Evolutionary conservation across 768 basidiomycete species (phyloP).

Genomic region (Sporobolomyces roseus): DNA sequence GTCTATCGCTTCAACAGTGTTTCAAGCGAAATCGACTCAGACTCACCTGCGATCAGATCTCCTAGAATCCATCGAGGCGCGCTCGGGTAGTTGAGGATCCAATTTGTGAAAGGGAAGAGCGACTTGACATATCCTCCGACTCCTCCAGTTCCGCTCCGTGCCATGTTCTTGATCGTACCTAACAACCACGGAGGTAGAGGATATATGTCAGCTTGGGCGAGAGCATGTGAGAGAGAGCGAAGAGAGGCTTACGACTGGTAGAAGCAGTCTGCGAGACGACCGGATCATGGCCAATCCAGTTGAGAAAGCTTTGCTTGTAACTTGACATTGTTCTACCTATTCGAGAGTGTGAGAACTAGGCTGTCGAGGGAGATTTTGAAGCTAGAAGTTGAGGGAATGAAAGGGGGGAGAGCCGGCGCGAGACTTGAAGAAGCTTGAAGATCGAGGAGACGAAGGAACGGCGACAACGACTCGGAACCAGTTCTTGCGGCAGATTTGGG

Average conservation of each 20-base stretch:
- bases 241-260: conserved; percentile 7
- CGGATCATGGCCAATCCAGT: conserved; percentile 33
- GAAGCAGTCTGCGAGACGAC: conserved; percentile 19
- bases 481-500: too few relatives aligned
- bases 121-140: conserved; percentile 1
- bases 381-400: too few relatives aligned
- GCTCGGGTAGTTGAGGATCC: conserved; percentile 38
- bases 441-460: too few relatives aligned
- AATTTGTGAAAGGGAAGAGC: conserved; percentile 32
- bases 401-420: too few relatives aligned
- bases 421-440: too few relatives aligned
- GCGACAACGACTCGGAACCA: too few relatives aligned
- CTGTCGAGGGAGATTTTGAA: too few relatives aligned
- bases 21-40: too few relatives aligned
- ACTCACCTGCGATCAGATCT: conserved; percentile 45
- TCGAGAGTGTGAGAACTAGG: too few relatives aligned
- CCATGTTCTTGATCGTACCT: conserved; percentile 9
- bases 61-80: conserved; percentile 39
- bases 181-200: neutral
- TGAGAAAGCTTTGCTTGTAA: conserved; percentile 1
- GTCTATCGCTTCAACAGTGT: too few relatives aligned
- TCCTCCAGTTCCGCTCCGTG: neutral
- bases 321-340: neutral
- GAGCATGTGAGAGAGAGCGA: neutral
- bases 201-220: too few relatives aligned